Evolutionary conservation across 164 flowering plant species (phyloP), one percentile per base, ranked within the genome.

Genomic region (Liquidambar formosana): DNA sequence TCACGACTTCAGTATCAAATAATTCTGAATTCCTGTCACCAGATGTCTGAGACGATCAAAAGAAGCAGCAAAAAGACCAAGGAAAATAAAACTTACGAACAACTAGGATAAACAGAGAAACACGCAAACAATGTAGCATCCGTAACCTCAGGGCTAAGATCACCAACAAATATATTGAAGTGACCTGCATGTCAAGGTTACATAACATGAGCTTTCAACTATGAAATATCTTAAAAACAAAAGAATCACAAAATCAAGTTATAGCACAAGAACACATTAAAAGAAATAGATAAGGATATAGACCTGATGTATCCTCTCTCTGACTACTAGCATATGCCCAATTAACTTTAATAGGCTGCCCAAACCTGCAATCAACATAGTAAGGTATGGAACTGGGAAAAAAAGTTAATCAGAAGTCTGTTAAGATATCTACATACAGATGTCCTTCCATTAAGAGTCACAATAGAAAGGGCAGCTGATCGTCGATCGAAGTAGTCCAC

Each of bases 91-190:
- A 67, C 97, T 95, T 87, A 95, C 99, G 99, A 95, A 79, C 99
- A 95, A 84, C 82, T 89, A 57, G 90, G 83, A 78, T 86, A 95
- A 67, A 84, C 96, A 70, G 99, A 89, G 75, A 95, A 95, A 79
- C 90, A 87, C 22, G 93, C 95, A 86, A 75, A 95, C 73, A 95
- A 77, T 54, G 92, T 85, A n/a, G 99, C 97, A 86, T 95, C 99
- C 12, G 99, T 89, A 76, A 94, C 91, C 80, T 92, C 97, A 47
- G 97, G 91, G 73, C 94, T 86, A 43, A 94, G 94, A 82, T 94
- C 99, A 60, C 99, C 97, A 71, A 91, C 97, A 81, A 92, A 92
- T 54, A 94, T 82, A 80, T 95, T 88, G 79, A 57, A 91, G 66
- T 95, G 99, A 58, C 86, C 97, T 93, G 84, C 76, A 80, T 12